A percentile compares a stretch with the other conserved stretches of the same genome.
These are phyloP conservation scores for Chamaecrista fasciculata DNA, from an alignment of 306 rosid genomes.

Conservation along the genomic window DNA sequence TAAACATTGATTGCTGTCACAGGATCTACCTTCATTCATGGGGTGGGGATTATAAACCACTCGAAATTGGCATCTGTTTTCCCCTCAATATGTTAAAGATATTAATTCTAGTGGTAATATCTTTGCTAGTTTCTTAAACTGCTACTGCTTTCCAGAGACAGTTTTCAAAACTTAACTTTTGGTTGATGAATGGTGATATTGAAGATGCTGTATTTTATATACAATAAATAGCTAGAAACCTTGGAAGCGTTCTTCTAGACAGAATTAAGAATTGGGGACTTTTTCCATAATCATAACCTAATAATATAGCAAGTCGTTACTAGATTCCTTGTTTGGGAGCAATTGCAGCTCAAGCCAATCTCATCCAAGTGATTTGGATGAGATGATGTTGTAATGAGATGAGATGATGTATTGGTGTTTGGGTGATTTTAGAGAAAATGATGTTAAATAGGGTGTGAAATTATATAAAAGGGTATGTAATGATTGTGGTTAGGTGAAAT, in stretches of 20 bases:
- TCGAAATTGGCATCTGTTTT: not conserved
- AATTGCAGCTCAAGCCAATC: too few species aligned
- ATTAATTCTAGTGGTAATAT: not conserved
- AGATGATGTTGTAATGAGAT: too few species aligned
- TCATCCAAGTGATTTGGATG: too few species aligned
- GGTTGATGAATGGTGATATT: conserved; percentile 65
- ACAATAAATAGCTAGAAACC: conserved; percentile 61
- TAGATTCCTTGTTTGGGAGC: conserved; percentile 23
- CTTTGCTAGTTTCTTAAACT: conserved; percentile 15
- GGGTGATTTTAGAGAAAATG: too few species aligned
- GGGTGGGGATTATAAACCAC: not conserved
- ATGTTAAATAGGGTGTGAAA: too few species aligned
- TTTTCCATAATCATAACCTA: conserved; percentile 16
- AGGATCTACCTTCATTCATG: not conserved
- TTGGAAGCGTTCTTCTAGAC: conserved; percentile 46
- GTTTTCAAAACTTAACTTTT: conserved; percentile 63
- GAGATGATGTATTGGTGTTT: too few species aligned
- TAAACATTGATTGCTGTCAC: not conserved
- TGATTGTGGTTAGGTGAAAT: too few species aligned
- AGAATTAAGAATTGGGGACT: conserved; percentile 65
- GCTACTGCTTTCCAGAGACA: conserved; percentile 60
- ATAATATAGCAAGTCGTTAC: conserved; percentile 18
- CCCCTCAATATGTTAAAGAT: not conserved
- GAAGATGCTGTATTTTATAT: conserved; percentile 71
- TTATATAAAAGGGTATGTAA: too few species aligned